Conservation (phyloP, 495 filamentous ascomycete genomes). For the Tuber indicum region DNA sequence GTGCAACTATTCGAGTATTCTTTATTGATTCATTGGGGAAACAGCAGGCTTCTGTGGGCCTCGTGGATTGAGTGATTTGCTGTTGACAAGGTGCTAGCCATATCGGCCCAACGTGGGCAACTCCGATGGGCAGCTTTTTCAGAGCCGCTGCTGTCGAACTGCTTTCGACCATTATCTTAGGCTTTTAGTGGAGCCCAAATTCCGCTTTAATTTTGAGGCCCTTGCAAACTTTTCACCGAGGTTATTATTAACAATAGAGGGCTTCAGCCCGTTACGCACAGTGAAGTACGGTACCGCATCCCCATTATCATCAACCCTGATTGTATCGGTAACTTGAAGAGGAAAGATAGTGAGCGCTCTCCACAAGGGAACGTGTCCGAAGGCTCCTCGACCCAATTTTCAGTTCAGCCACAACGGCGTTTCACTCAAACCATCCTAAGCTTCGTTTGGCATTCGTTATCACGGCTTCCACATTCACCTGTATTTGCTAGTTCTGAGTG, state of each 20-base stretch:
- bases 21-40: neutral
- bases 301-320: neutral
- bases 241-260: neutral
- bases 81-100: neutral
- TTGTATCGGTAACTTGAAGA: neutral
- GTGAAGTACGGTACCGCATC: neutral
- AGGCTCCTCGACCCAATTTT: neutral
- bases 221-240: neutral
- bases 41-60: neutral
- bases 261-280: neutral
- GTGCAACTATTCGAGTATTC: neutral
- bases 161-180: neutral
- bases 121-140: neutral
- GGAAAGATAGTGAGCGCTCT: neutral
- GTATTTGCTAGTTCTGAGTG: neutral
- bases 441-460: neutral
- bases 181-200: neutral
- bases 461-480: neutral
- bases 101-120: neutral
- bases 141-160: neutral
- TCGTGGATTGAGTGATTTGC: neutral
- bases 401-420: neutral
- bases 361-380: neutral
- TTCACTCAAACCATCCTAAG: neutral
- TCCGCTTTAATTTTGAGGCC: neutral